A percentile compares a stretch with the other conserved stretches of the same genome.
These are phyloP conservation scores for Arabidopsis lyrata DNA, from an alignment of 441 rosid species.

Conservation along the genomic window DNA sequence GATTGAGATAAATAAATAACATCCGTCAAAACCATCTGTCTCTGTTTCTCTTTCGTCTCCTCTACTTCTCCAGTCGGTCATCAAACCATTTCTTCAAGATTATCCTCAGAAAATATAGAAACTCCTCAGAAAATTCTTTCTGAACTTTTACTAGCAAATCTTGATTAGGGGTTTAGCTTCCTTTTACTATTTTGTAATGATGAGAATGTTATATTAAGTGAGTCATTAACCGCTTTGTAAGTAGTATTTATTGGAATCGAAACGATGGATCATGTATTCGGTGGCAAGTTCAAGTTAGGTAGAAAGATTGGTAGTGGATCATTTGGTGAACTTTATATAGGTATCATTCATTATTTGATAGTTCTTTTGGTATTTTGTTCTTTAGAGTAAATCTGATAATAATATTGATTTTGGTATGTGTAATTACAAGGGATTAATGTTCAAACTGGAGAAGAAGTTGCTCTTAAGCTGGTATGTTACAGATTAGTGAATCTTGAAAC, in stretches of 20 bases:
- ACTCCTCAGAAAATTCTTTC: too few relatives aligned
- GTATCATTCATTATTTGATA: conserved; percentile 43
- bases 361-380: neutral
- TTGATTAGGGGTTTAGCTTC: neutral
- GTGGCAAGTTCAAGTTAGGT: conserved; percentile 91
- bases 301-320: conserved; percentile 98
- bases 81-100: neutral
- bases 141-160: neutral
- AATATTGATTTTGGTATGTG: neutral
- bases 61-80: neutral
- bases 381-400: neutral
- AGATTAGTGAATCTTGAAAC: conserved; percentile 12
- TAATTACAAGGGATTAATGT: conserved; percentile 56
- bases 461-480: conserved; percentile 62
- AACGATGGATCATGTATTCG: conserved; percentile 77
- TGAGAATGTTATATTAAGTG: conserved; percentile 1
- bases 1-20: neutral
- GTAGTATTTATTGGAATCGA: conserved; percentile 37
- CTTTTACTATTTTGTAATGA: neutral
- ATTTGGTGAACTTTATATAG: conserved; percentile 90
- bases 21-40: neutral
- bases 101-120: neutral
- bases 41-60: neutral
- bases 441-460: conserved; percentile 75
- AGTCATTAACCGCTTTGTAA: neutral